Conservation (phyloP, 768 basidiomycete genomes). For the Artomyces pyxidatus region DNA sequence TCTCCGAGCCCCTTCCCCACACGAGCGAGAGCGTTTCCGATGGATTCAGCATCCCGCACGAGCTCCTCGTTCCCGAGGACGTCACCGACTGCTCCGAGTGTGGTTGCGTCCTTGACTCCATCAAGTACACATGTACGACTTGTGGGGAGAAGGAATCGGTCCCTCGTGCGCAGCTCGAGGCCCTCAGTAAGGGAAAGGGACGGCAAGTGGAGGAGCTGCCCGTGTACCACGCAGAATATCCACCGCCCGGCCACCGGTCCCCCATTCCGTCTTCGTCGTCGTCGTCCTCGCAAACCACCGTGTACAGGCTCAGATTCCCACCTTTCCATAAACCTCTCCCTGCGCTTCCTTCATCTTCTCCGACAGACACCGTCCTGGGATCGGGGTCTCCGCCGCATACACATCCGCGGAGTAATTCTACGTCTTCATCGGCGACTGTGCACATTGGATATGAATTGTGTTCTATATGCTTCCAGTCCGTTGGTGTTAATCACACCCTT, state of each 20-base stretch:
- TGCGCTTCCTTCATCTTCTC: conserved; percentile 25
- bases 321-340: conserved; percentile 40
- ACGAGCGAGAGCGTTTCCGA: not conserved
- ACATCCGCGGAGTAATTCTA: conserved; percentile 14
- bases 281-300: not conserved
- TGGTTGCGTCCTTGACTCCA: conserved; percentile 61
- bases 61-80: conserved; percentile 45
- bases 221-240: not conserved
- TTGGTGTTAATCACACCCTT: conserved; percentile 70
- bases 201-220: conserved; percentile 14
- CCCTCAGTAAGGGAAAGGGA: conserved; percentile 42
- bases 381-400: conserved; percentile 11
- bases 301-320: not conserved
- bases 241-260: conserved; percentile 9
- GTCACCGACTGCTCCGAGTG: conserved; percentile 84
- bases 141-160: conserved; percentile 71
- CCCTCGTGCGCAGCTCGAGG: conserved; percentile 13
- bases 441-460: conserved; percentile 78
- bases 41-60: conserved; percentile 28
- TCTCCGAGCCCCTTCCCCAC: not conserved
- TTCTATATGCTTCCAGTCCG: conserved; percentile 65
- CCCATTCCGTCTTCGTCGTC: conserved; percentile 1
- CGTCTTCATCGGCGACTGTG: conserved; percentile 4
- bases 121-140: conserved; percentile 84
- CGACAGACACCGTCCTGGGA: conserved; percentile 2